Percentiles rank a stretch among this genome's conserved stretches.
Conservation (phyloP, 2,329 filamentous ascomycete genomes). For the Ilyonectria robusta region DNA sequence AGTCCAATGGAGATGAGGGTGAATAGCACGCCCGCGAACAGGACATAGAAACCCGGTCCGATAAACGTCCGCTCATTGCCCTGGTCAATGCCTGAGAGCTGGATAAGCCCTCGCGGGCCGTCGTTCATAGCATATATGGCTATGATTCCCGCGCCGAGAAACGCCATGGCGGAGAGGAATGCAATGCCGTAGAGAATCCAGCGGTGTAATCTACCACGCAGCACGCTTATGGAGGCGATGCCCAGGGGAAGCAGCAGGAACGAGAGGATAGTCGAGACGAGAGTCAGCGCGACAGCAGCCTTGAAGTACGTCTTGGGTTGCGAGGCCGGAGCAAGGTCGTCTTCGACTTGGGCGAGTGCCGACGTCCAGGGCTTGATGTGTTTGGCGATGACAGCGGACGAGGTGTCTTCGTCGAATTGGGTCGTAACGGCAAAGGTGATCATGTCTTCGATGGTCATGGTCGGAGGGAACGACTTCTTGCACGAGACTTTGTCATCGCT, state of each 20-base stretch:
- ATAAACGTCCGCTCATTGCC: constrained; percentile 26
- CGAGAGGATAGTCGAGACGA: constrained; percentile 30
- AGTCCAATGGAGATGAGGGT: constrained; percentile 35
- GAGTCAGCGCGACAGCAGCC: constrained; percentile 21
- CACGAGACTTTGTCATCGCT: constrained; percentile 19
- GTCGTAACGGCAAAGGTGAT: constrained; percentile 26
- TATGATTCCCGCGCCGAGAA: constrained; percentile 29
- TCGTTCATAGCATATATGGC: constrained; percentile 34
- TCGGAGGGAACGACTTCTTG: constrained; percentile 27
- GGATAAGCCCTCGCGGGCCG: constrained; percentile 32
- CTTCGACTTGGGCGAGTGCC: constrained; percentile 27
- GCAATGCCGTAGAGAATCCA: constrained; percentile 33
- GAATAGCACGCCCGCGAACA: constrained; percentile 34
- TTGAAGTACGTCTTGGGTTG: constrained; percentile 24
- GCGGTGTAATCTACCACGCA: constrained; percentile 18
- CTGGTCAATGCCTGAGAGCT: constrained; percentile 28
- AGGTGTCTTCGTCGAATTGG: background rate
- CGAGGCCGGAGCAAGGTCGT: constrained; percentile 17
- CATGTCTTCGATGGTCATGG: constrained; percentile 24
- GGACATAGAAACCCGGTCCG: constrained; percentile 25
- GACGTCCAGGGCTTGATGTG: constrained; percentile 25
- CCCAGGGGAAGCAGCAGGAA: constrained; percentile 26
- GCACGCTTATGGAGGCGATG: constrained; percentile 26
- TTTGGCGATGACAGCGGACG: constrained; percentile 3
- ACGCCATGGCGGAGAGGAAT: constrained; percentile 22